Conservation (phyloP, 176 grass and related monocot species). For the Thalia dealbata region DNA sequence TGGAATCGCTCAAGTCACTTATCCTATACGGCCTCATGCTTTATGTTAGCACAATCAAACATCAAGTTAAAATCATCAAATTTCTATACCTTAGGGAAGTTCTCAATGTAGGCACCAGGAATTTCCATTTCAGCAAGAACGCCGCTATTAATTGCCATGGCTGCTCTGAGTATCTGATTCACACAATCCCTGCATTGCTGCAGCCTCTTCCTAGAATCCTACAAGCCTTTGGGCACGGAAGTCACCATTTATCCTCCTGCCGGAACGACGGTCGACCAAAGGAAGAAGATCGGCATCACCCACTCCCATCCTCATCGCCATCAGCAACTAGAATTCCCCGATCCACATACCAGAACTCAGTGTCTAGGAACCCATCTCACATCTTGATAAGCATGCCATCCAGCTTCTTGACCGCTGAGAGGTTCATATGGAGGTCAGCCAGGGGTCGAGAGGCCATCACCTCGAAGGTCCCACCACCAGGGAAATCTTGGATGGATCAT, state of each 20-base stretch:
- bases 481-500: too few relatives aligned
- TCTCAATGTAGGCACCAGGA: conserved; percentile 64
- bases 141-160: too few relatives aligned
- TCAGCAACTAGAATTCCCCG: too few relatives aligned
- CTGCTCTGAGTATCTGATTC: conserved; percentile 87
- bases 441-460: conserved; percentile 83
- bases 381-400: conserved; percentile 85
- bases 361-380: conserved; percentile 78
- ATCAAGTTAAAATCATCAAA: not conserved
- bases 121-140: conserved; percentile 93
- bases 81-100: conserved; percentile 85
- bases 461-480: conserved; percentile 76
- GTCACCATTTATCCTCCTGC: conserved; percentile 97
- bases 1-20: not conserved
- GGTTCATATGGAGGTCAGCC: conserved; percentile 91
- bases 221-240: conserved; percentile 73
- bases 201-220: conserved; percentile 72
- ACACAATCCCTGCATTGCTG: conserved; percentile 88
- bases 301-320: too few relatives aligned
- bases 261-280: conserved; percentile 59
- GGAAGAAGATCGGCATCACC: conserved; percentile 31
- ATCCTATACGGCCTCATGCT: not conserved
- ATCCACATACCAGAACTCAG: too few relatives aligned
- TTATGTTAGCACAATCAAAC: too few relatives aligned
- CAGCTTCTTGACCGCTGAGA: conserved; percentile 85